phyloP scores from a whole-genome alignment of 176 grass and related monocot genomes.

The Hsuehochloa calcarea region DNA sequence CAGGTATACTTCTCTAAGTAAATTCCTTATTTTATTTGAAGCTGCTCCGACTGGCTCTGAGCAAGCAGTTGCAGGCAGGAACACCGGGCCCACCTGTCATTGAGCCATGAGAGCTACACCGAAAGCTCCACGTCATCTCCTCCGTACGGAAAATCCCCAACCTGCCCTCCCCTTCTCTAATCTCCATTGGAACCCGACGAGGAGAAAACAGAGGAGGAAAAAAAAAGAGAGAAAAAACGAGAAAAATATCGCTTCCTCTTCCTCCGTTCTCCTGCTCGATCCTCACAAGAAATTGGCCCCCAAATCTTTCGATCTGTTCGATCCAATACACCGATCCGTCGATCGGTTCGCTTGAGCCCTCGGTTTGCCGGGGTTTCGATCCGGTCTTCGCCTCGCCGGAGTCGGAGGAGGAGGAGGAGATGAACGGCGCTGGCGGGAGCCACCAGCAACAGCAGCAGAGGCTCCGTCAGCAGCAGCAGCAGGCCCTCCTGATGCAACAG shows the following conservation, averaged over 20 bases:
- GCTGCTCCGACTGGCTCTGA: not conserved
- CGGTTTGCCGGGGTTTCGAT: constrained; percentile 32
- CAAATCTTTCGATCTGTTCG: constrained; percentile 39
- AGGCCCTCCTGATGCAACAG: constrained; percentile 69
- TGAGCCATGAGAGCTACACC: not conserved
- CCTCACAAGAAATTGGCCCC: constrained; percentile 38
- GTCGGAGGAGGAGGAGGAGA: constrained; percentile 19
- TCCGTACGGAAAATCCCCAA: constrained; percentile 21
- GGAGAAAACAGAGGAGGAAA: constrained; percentile 32
- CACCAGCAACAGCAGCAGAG: constrained; percentile 56
- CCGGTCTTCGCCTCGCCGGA: constrained; percentile 38
- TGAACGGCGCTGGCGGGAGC: constrained; percentile 51
- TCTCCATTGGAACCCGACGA: constrained; percentile 43
- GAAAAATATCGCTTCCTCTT: constrained; percentile 48
- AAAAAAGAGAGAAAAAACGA: constrained; percentile 6
- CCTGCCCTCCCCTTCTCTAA: constrained; percentile 24
- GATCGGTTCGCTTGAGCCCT: constrained; percentile 21
- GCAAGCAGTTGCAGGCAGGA: not conserved
- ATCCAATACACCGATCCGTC: constrained; percentile 28
- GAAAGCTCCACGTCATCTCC: constrained; percentile 35
- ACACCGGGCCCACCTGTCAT: constrained; percentile 6
- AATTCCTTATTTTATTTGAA: constrained; percentile 28
- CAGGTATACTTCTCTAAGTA: not conserved
- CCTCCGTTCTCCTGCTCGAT: constrained; percentile 46
- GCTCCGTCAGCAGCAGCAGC: constrained; percentile 62